Base-by-base conservation (phyloP, 2,329 filamentous ascomycete genomes). In the Raffaelea deltoideospora region DNA sequence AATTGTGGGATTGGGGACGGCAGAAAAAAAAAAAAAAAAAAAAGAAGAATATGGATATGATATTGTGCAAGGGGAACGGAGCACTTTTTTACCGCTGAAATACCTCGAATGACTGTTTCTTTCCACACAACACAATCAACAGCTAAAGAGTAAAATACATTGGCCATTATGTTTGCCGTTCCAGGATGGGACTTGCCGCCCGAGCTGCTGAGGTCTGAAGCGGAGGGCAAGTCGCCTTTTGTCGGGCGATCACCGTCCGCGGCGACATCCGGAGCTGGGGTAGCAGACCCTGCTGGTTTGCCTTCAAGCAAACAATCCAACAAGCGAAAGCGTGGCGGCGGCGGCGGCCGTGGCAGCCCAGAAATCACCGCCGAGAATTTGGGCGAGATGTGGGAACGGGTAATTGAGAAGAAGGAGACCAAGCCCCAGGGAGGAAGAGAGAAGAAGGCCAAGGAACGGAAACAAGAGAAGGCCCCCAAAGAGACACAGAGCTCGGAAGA, bases 131-230 rank as follows among this genome's bases (percentile, higher is more conserved):
- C 10, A 27, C n/a, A 31, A 20, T 4, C 20, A 19, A 13, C 21
- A 31, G 3, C 23, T 7, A 22, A n/a, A 18, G 7, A 30, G 22
- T 17, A 21, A 30, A 30, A 37, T 22, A n/a, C n/a, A n/a, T n/a
- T n/a, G n/a, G n/a, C 15, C 26, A 14, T 14, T 11, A 88, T 96
- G 88, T 96, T 96, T 57, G 79, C 86, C 10, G 87, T 96, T 22
- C 82, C 83, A 50, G 90, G 90, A 47, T 95, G 88, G 87, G 84
- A 84, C 28, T 67, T 95, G 26, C 74, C 83, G 38, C 69, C 78
- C 43, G 72, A 76, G 46, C 63, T 62, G 36, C 71, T 92, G 44
- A 85, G 84, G 57, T 59, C 73, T 22, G 84, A 94, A 58, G 69
- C 63, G 42, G 51, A 42, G 50, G 53, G 35, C 43, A 36, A 27